Evolutionary conservation across 2,329 filamentous ascomycete genomes (phyloP).

Genomic region (Penicillium italicum): DNA sequence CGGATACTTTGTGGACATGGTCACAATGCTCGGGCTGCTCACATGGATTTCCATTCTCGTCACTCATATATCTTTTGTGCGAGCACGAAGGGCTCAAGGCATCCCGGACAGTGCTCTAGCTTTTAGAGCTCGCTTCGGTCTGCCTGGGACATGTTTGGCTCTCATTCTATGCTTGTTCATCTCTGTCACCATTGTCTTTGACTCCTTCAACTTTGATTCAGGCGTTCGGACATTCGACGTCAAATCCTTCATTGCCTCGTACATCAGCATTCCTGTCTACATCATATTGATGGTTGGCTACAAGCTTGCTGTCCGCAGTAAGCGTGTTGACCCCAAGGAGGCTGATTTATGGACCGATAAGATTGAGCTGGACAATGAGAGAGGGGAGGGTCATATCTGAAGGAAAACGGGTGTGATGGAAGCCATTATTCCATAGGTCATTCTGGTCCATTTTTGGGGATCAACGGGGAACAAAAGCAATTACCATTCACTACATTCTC

Average conservation of each 20-base stretch:
- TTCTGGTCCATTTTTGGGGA: not conserved
- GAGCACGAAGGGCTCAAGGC: slow-evolving; percentile 58
- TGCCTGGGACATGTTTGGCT: slow-evolving; percentile 63
- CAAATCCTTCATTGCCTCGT: slow-evolving; percentile 71
- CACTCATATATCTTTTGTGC: slow-evolving; percentile 64
- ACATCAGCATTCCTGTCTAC: slow-evolving; percentile 72
- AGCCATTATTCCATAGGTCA: not conserved
- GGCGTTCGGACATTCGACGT: slow-evolving; percentile 58
- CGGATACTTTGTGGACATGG: slow-evolving; percentile 62
- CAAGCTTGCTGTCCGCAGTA: slow-evolving; percentile 55
- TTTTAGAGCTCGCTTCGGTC: slow-evolving; percentile 67
- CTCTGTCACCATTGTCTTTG: slow-evolving; percentile 75
- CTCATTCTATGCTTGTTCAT: slow-evolving; percentile 68
- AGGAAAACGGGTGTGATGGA: not conserved
- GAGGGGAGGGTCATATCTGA: not conserved
- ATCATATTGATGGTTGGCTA: slow-evolving; percentile 64
- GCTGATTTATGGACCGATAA: slow-evolving; percentile 60
- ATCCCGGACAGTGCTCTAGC: slow-evolving; percentile 55
- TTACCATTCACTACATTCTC: not conserved
- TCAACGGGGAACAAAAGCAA: not conserved
- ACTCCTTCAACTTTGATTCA: slow-evolving; percentile 56
- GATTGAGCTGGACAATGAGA: not conserved
- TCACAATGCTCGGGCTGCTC: slow-evolving; percentile 62
- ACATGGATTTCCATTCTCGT: slow-evolving; percentile 66
- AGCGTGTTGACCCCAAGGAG: slow-evolving; percentile 53